Conservation (phyloP, 345 rosid species). For the Eucalyptus regnans region DNA sequence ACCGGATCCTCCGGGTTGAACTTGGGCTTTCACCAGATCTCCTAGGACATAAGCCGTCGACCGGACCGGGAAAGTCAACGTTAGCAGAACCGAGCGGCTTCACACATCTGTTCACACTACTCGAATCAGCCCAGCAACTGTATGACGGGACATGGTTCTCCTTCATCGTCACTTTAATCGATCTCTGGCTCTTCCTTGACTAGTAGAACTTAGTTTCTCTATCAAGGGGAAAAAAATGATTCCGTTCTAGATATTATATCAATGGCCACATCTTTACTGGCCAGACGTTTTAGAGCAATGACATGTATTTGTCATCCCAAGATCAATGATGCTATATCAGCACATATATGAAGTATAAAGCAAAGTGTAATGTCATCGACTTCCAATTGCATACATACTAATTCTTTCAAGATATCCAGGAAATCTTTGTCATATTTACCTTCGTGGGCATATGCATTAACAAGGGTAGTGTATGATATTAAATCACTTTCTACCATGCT, state of each 20-base stretch:
- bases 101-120: rapidly evolving
- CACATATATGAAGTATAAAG: conserved; percentile 49
- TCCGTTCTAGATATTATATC: neutral
- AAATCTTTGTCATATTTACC: conserved; percentile 13
- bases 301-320: conserved; percentile 65
- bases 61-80: too few species aligned
- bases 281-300: conserved; percentile 28
- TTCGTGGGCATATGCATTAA: conserved; percentile 26
- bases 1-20: too few species aligned
- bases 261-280: conserved; percentile 28
- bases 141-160: too few species aligned
- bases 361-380: conserved; percentile 46
- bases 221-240: too few species aligned
- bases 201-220: too few species aligned
- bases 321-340: conserved; percentile 25
- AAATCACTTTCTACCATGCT: conserved; percentile 20
- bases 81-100: too few species aligned
- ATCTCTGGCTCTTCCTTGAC: too few species aligned
- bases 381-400: conserved; percentile 20
- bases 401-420: conserved; percentile 40
- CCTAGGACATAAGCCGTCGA: too few species aligned
- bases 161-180: too few species aligned
- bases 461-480: too few species aligned
- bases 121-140: too few species aligned
- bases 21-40: too few species aligned